Percentiles rank a stretch among this genome's conserved stretches.
These are phyloP conservation scores for Colletotrichum sp. DNA, from an alignment of 2,329 filamentous ascomycete genomes.

Conservation along the genomic window DNA sequence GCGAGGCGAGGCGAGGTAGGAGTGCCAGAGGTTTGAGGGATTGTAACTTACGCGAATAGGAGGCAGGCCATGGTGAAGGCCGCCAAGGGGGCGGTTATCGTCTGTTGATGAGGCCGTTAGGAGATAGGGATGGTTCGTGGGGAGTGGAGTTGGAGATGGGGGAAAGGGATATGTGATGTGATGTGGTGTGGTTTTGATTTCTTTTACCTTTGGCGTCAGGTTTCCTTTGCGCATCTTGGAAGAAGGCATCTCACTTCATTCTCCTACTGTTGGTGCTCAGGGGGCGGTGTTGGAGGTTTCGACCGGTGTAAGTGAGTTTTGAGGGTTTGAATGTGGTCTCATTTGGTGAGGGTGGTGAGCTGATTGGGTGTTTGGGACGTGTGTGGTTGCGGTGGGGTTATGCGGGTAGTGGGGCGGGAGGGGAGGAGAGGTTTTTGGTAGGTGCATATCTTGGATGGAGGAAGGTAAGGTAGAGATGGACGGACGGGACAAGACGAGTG, in stretches of 20 bases:
- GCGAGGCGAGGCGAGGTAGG: not conserved
- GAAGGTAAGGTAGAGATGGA: too few species aligned
- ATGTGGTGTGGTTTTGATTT: not conserved
- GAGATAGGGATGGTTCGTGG: not conserved
- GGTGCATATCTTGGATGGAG: not conserved
- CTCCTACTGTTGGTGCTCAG: not conserved
- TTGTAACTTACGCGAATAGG: conserved; percentile 46
- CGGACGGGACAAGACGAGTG: not conserved
- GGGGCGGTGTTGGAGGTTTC: not conserved
- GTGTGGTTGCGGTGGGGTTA: not conserved
- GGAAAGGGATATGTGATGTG: not conserved
- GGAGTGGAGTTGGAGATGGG: not conserved
- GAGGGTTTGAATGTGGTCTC: not conserved
- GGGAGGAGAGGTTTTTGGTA: not conserved
- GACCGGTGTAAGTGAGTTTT: not conserved
- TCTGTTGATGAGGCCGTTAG: conserved; percentile 30
- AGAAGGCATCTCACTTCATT: not conserved
- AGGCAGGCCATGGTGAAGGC: conserved; percentile 60
- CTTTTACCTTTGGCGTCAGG: conserved; percentile 17
- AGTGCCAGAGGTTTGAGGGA: not conserved
- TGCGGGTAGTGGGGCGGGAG: not conserved
- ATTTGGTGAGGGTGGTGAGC: not conserved
- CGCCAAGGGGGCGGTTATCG: conserved; percentile 53
- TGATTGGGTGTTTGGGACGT: not conserved
- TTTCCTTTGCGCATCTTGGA: conserved; percentile 20